Evolutionary conservation across 2,329 filamentous ascomycete species (phyloP).

Genomic region (Colletotrichum viniferum): DNA sequence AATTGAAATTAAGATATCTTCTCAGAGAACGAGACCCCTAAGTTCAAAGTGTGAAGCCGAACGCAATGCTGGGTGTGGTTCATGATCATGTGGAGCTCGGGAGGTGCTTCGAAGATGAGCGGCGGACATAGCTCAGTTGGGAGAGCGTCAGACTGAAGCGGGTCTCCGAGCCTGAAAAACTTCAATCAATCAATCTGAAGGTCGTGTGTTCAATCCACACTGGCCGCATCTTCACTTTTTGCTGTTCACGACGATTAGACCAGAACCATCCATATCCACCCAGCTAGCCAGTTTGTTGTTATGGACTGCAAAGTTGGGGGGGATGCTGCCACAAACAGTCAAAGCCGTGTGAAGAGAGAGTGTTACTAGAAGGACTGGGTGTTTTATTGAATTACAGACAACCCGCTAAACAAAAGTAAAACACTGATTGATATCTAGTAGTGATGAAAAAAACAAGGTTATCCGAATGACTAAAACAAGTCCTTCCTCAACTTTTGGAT

Average conservation of each 20-base stretch:
- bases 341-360: too few relatives aligned
- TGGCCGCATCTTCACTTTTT: not conserved
- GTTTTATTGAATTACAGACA: too few relatives aligned
- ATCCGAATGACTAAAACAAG: too few relatives aligned
- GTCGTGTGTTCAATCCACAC: conserved; percentile 5
- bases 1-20: too few relatives aligned
- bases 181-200: conserved; percentile 5
- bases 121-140: conserved; percentile 4
- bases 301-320: too few relatives aligned
- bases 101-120: not conserved
- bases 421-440: too few relatives aligned
- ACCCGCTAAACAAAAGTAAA: too few relatives aligned
- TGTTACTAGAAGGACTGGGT: too few relatives aligned
- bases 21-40: fast-evolving
- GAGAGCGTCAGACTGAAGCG: conserved; percentile 8
- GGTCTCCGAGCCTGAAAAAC: not conserved
- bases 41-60: not conserved
- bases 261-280: not conserved
- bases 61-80: not conserved
- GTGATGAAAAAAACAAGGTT: too few relatives aligned
- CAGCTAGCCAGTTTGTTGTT: not conserved
- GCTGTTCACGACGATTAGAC: not conserved
- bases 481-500: not conserved
- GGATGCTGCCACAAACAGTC: too few relatives aligned
- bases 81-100: not conserved